Evolutionary conservation across 257 asterid species (phyloP), one percentile per base, ranked within the genome.

Genomic region (Solanum sejunctum): DNA sequence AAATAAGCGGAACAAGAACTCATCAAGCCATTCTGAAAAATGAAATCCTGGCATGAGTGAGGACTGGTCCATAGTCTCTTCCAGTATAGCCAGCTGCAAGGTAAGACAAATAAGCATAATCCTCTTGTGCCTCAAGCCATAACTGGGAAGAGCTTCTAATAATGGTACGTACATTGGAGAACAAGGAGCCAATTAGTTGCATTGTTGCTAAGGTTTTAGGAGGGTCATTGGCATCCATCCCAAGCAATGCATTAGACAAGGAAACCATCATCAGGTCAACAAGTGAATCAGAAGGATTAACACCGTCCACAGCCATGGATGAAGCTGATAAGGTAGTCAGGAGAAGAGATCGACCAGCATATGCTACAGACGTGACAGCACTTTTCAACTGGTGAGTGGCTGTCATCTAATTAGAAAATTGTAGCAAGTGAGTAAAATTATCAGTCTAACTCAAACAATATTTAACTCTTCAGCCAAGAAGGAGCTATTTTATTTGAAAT

Each of bases 191-290:
- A 72, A 97, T 91, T 80, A 97, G 95, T 75, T 97, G 98, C 97
- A 97, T 92, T 87, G 98, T 94, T 79, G 99, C 99, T 93, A 92
- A 84, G 88, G 99, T 97, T 91, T 97, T 97, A 45, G 99, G 99
- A 83, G 99, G 99, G 89, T 97, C 99, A 88, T 97, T 97, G 89
- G 99, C 99, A 91, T 97, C 99, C 93, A 97, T 93, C 70, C 99
- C 99, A 89, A 94, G 98, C 85, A 97, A 92, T 79, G 99, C 93
- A 80, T 95, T 97, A 58, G 98, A 95, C 84, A 97, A 89, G 39
- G 99, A 93, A 87, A 94, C 88, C 93, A 90, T 92, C 89, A 97
- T 88, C 73, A 97, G 95, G 89, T 95, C 98, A 91, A 92, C 87
- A 89, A 86, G 91, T 84, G 98, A 90, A 93, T 88, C 91, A 84